Conservation (phyloP, 345 rosid species). For the Gossypium australe region DNA sequence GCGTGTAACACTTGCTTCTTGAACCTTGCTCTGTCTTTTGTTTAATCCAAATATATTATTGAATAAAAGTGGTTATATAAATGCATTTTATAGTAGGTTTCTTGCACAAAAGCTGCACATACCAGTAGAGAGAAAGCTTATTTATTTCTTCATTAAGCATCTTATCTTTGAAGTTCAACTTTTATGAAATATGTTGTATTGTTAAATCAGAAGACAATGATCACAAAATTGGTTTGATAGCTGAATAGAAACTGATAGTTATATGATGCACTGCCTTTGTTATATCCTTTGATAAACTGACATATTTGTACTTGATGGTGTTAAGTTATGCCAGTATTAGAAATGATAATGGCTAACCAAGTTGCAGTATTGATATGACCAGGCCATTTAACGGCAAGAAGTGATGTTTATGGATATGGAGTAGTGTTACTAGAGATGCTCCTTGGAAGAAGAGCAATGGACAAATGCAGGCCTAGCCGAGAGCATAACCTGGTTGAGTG, state of each 20-base stretch:
- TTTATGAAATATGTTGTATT: not conserved
- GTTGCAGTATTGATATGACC: conserved; percentile 20
- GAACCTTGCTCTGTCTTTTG: not conserved
- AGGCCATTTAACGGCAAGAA: conserved; percentile 93
- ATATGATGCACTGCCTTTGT: not conserved
- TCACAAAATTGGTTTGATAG: not conserved
- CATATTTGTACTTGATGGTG: not conserved
- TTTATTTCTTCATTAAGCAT: not conserved
- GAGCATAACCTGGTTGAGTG: conserved; percentile 97
- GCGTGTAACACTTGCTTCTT: not conserved
- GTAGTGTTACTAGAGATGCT: conserved; percentile 96
- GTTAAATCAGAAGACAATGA: too few species aligned
- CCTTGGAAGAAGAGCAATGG: conserved; percentile 91
- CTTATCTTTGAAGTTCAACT: not conserved
- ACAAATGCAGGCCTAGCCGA: conserved; percentile 85
- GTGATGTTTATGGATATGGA: conserved; percentile 96
- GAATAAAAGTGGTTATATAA: not conserved
- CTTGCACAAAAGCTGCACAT: not conserved
- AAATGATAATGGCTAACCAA: conserved; percentile 5
- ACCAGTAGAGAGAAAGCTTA: not conserved
- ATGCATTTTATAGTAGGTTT: not conserved
- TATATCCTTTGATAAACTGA: not conserved
- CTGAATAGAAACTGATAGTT: not conserved
- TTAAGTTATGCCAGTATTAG: not conserved
- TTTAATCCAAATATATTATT: too few species aligned